A percentile compares a stretch with the other conserved stretches of the same genome.
Evolutionary conservation across 2,329 filamentous ascomycete species (phyloP).

Genomic region (Penicillium aurantiogriseum): DNA sequence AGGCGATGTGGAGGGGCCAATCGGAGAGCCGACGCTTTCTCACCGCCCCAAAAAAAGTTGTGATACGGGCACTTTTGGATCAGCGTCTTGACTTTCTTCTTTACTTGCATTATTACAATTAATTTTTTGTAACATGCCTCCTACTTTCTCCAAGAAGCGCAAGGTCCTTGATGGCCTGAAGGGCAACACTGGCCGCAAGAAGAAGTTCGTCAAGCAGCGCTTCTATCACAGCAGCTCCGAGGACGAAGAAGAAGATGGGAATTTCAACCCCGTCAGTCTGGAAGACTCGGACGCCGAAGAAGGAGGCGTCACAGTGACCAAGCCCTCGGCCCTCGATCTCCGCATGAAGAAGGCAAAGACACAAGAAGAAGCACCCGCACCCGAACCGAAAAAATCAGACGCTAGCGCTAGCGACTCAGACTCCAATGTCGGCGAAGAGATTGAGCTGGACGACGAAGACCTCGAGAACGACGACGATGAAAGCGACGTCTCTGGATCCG

Average conservation of each 20-base stretch:
- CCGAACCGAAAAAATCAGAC: conserved; percentile 17
- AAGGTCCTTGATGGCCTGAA: conserved; percentile 60
- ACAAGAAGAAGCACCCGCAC: conserved; percentile 9
- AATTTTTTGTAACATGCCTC: conserved; percentile 37
- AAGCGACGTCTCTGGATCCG: conserved; percentile 43
- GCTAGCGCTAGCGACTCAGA: conserved; percentile 23
- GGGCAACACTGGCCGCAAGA: conserved; percentile 51
- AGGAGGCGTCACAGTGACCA: conserved; percentile 18
- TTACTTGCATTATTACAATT: conserved; percentile 10
- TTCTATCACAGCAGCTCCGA: conserved; percentile 63
- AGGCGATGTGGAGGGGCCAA: conserved; percentile 36
- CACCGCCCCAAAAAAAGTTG: conserved; percentile 35
- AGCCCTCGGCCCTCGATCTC: conserved; percentile 10
- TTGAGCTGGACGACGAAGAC: conserved; percentile 31
- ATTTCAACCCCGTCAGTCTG: conserved; percentile 53
- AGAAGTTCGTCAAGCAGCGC: conserved; percentile 62
- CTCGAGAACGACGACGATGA: conserved; percentile 35
- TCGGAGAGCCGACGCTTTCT: conserved; percentile 28
- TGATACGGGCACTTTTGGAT: conserved; percentile 16
- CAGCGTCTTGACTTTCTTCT: conserved; percentile 1
- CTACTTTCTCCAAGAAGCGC: conserved; percentile 51
- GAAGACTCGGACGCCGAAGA: conserved; percentile 47
- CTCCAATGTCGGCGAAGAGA: conserved; percentile 30
- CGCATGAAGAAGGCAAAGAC: conserved; percentile 20
- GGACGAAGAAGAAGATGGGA: conserved; percentile 52